Base-by-base conservation (phyloP, 768 basidiomycete genomes). In the Xerocomellus amylosporus region DNA sequence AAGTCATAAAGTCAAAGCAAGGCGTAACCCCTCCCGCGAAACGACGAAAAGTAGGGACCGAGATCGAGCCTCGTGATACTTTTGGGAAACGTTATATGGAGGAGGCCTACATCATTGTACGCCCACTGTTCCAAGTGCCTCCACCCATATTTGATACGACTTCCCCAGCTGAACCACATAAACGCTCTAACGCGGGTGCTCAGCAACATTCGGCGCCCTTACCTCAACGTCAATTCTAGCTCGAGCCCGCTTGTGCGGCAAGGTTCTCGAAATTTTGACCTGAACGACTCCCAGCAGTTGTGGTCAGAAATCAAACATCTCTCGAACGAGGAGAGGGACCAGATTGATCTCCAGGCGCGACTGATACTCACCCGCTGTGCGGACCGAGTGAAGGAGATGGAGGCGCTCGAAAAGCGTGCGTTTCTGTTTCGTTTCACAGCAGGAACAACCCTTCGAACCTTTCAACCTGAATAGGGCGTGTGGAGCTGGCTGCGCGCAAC, bases 331-430 rank as follows among this genome's bases (percentile, higher is more conserved):
- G 95, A 99, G 70, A 79, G 95, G 56, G 95, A 98, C 73, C 93
- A 97, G 73, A 90, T 99, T 49, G 97, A 99, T 77, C 74, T 94
- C 56, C 90, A 96, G 67, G 88, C 92, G 31, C 86, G 89, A 60
- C 80, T 93, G 63, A 87, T 97, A 51, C 76, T 98, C 46, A 81
- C 85, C 46, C 82, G 87, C 49, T 97, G 93, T 74, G 84, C 91
- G 31, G 90, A 95, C 59, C 78, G 90, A 61, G 88, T 98, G 8
- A 87, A 85, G 61, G 84, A 88, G 69, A 84, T 99, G 81, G 97
- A 98, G 68, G 77, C 78, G 38, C 73, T 91, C 26, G 97, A 98
- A 76, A 88, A 89, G 71, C 83, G 96, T 98, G 74, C 68, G 88
- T 64, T 57, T 48, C 53, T 51, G 53, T 56, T 54, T 34, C 54